Evolutionary conservation across 305 asterid genomes (phyloP).

Genomic region (Stenogyne calaminthoides): DNA sequence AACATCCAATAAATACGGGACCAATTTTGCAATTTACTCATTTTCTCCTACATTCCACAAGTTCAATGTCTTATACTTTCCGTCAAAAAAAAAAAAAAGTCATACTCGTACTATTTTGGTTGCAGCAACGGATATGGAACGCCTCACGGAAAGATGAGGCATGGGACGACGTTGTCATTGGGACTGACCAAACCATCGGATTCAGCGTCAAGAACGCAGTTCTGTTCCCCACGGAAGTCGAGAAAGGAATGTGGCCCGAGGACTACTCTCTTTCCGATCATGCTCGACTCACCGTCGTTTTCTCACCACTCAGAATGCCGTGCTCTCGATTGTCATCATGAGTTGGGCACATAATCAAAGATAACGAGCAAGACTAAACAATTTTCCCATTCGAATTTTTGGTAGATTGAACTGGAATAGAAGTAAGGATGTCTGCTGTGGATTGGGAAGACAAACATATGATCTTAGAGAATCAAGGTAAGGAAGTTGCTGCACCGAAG

Average conservation of each 20-base stretch:
- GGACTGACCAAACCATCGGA: slow-evolving; percentile 73
- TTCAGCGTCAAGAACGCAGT: slow-evolving; percentile 89
- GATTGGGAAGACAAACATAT: background rate
- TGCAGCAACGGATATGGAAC: slow-evolving; percentile 85
- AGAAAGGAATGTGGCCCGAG: slow-evolving; percentile 95
- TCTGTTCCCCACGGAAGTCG: slow-evolving; percentile 91
- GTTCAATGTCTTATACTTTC: background rate
- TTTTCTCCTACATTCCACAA: background rate
- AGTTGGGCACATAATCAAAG: slow-evolving; percentile 5
- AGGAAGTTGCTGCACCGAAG: background rate
- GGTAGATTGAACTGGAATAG: background rate
- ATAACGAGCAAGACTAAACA: background rate
- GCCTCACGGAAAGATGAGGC: slow-evolving; percentile 46
- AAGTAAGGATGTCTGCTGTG: slow-evolving; percentile 12
- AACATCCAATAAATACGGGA: too few species aligned
- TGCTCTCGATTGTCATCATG: slow-evolving; percentile 60
- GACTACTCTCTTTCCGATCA: slow-evolving; percentile 95
- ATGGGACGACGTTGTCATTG: slow-evolving; percentile 42
- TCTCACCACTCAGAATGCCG: slow-evolving; percentile 86
- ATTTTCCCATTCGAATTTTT: background rate
- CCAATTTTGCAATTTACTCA: too few species aligned
- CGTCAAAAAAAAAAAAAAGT: too few species aligned
- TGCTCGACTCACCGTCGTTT: slow-evolving; percentile 87
- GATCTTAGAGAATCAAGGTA: background rate
- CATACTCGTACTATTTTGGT: slow-evolving; percentile 6